A percentile compares a stretch with the other conserved stretches of the same genome.
Conservation (phyloP, 2,329 filamentous ascomycete species). For the Chaetomiaceae sp. region DNA sequence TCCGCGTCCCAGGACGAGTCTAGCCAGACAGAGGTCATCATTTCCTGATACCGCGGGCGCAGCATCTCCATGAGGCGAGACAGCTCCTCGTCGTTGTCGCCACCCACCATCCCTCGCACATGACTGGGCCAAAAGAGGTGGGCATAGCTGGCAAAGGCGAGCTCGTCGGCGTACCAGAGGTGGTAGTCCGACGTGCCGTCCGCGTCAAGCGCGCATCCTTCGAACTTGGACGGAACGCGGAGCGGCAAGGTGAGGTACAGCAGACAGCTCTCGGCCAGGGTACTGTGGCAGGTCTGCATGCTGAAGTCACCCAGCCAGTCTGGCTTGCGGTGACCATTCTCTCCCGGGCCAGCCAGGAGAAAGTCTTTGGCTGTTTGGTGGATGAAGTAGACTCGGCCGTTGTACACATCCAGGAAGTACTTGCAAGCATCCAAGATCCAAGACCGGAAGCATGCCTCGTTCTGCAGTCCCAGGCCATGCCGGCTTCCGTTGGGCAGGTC, state of each 20-base stretch:
- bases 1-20: not conserved
- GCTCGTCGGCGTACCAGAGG: slow-evolving; percentile 16
- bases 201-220: not conserved
- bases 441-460: slow-evolving; percentile 14
- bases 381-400: slow-evolving; percentile 21
- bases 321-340: slow-evolving; percentile 6
- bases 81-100: not conserved
- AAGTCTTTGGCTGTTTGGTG: slow-evolving; percentile 23
- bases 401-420: slow-evolving; percentile 21
- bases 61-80: not conserved
- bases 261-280: slow-evolving; percentile 17
- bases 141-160: slow-evolving; percentile 17
- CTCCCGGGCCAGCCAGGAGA: slow-evolving; percentile 5
- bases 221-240: slow-evolving; percentile 11
- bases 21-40: slow-evolving; percentile 1
- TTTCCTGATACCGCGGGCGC: slow-evolving; percentile 7
- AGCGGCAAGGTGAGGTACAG: slow-evolving; percentile 19
- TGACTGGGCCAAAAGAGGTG: slow-evolving; percentile 16
- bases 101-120: not conserved
- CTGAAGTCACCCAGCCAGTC: slow-evolving; percentile 19
- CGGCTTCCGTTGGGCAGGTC: slow-evolving; percentile 16
- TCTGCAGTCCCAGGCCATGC: slow-evolving; percentile 18
- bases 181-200: slow-evolving; percentile 1
- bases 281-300: slow-evolving; percentile 13
- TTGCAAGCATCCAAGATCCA: slow-evolving; percentile 22